Percentiles rank a stretch among this genome's conserved stretches.
These are phyloP conservation scores for Rhizophora mangle DNA, from an alignment of 345 rosid species.

Conservation along the genomic window DNA sequence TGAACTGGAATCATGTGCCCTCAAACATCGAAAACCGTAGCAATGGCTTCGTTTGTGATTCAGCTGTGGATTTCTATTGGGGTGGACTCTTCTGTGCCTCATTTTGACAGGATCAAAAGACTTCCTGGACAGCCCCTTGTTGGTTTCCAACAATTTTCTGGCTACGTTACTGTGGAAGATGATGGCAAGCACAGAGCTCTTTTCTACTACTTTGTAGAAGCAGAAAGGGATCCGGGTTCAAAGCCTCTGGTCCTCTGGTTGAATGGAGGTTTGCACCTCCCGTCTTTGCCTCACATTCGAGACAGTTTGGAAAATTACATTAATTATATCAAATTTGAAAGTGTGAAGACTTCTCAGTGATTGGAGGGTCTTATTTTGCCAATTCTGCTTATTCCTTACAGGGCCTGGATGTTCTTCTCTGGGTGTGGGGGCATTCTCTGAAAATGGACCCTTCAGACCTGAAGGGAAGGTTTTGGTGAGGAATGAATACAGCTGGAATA, in stretches of 20 bases:
- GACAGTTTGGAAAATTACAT: background rate
- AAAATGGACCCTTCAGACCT: slow-evolving; percentile 96
- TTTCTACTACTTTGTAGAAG: slow-evolving; percentile 94
- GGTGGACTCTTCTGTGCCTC: slow-evolving; percentile 31
- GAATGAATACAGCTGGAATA: slow-evolving; percentile 91
- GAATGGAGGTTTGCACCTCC: slow-evolving; percentile 63
- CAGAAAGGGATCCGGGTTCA: slow-evolving; percentile 66
- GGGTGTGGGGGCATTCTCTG: slow-evolving; percentile 96
- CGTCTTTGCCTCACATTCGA: background rate
- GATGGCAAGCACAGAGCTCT: slow-evolving; percentile 60
- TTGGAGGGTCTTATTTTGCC: too few species aligned
- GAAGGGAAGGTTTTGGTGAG: slow-evolving; percentile 60
- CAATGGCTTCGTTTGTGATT: slow-evolving; percentile 33
- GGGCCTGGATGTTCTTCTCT: slow-evolving; percentile 98
- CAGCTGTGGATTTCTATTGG: slow-evolving; percentile 22
- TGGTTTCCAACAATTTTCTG: slow-evolving; percentile 72
- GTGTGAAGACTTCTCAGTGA: too few species aligned
- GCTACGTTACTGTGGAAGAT: slow-evolving; percentile 74
- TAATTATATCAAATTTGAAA: slow-evolving; percentile 3
- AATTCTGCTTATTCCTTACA: slow-evolving; percentile 14
- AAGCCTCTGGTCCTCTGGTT: slow-evolving; percentile 97
- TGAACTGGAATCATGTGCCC: slow-evolving; percentile 8
- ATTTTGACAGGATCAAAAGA: slow-evolving; percentile 43
- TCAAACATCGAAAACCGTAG: slow-evolving; percentile 26
- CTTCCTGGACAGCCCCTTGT: slow-evolving; percentile 91